A percentile compares a stretch with the other conserved stretches of the same genome.
Evolutionary conservation across 257 asterid genomes (phyloP).

Genomic region (Eucommia ulmoides): DNA sequence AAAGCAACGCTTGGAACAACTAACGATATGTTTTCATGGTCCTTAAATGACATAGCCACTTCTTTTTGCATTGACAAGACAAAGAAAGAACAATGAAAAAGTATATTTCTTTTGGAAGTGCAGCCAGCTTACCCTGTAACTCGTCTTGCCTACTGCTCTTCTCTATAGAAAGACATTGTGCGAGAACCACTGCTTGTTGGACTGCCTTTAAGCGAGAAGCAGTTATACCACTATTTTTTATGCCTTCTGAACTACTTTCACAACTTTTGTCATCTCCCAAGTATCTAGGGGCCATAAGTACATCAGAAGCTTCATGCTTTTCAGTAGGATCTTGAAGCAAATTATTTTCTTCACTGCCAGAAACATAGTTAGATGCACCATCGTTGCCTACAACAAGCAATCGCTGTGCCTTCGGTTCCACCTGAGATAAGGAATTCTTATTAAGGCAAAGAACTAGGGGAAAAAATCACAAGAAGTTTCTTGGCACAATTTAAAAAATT

Average conservation of each 20-base stretch:
- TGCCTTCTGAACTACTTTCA: slow-evolving; percentile 22
- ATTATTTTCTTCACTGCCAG: slow-evolving; percentile 11
- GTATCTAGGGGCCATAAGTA: slow-evolving; percentile 66
- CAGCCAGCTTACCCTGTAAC: slow-evolving; percentile 43
- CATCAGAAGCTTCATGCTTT: slow-evolving; percentile 63
- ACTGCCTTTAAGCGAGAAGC: slow-evolving; percentile 41
- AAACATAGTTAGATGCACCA: slow-evolving; percentile 5
- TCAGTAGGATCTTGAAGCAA: slow-evolving; percentile 34
- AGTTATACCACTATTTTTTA: slow-evolving; percentile 21
- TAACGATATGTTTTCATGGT: background rate
- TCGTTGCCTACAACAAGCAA: slow-evolving; percentile 40
- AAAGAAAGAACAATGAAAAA: no score
- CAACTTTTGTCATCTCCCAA: slow-evolving; percentile 30
- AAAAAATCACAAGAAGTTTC: slow-evolving; percentile 10
- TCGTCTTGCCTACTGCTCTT: slow-evolving; percentile 67
- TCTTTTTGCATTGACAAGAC: no score
- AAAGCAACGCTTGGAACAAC: background rate
- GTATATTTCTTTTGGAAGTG: background rate
- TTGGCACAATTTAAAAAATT: background rate
- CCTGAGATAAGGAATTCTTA: slow-evolving; percentile 33
- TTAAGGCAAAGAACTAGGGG: background rate
- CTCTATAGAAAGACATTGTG: slow-evolving; percentile 58
- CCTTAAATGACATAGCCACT: no score
- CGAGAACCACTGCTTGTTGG: slow-evolving; percentile 80
- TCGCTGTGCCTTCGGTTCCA: slow-evolving; percentile 70